Percentiles rank a stretch among this genome's conserved stretches.
These are phyloP conservation scores for Bipolaris sorokiniana DNA, from an alignment of 2,329 filamentous ascomycete species.

Conservation along the genomic window DNA sequence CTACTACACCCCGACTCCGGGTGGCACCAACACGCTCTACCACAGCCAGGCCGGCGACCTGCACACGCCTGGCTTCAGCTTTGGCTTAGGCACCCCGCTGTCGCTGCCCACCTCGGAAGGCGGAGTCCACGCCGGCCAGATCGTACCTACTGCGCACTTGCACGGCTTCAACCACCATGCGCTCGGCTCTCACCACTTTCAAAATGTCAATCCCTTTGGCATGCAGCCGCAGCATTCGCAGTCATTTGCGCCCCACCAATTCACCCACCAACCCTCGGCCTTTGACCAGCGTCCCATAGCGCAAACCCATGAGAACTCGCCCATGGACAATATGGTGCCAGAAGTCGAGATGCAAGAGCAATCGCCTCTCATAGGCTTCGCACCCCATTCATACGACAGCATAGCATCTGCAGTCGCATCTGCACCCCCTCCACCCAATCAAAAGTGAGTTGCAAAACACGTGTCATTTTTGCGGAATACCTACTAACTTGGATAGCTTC, in stretches of 20 bases:
- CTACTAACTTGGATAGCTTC: conserved; percentile 62
- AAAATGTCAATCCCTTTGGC: conserved; percentile 73
- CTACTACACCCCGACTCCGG: conserved; percentile 88
- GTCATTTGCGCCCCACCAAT: conserved; percentile 77
- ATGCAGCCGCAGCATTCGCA: conserved; percentile 54
- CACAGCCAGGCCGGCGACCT: conserved; percentile 85
- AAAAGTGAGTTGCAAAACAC: conserved; percentile 52
- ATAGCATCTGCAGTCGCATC: conserved; percentile 46
- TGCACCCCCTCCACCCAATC: conserved; percentile 44
- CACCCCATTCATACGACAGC: conserved; percentile 59
- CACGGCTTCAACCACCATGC: conserved; percentile 66
- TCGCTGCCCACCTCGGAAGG: conserved; percentile 77
- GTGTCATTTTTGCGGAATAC: background rate
- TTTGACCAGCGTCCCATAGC: conserved; percentile 75
- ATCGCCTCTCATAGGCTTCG: conserved; percentile 65
- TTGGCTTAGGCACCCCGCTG: conserved; percentile 80
- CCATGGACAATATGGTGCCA: conserved; percentile 61
- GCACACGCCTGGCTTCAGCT: conserved; percentile 77
- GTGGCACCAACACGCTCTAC: conserved; percentile 78
- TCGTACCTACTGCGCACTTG: conserved; percentile 59
- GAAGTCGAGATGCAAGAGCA: conserved; percentile 68
- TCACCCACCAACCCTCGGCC: conserved; percentile 78
- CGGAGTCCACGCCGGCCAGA: conserved; percentile 64
- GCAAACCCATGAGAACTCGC: conserved; percentile 68
- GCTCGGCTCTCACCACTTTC: conserved; percentile 55